Conservation (phyloP, 345 rosid species). For the Capsella bursapastoris region DNA sequence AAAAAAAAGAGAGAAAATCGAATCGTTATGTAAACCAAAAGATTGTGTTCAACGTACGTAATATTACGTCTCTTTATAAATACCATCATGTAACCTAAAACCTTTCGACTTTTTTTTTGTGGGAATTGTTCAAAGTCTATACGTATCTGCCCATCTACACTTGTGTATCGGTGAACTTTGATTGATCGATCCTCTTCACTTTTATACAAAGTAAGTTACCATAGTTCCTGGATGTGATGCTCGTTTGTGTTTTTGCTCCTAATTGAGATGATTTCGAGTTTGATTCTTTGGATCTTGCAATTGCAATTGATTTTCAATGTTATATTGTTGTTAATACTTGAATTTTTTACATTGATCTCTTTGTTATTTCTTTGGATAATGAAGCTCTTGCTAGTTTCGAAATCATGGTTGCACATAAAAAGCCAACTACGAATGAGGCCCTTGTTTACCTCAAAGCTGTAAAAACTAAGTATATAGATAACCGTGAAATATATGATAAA, state of each 20-base stretch:
- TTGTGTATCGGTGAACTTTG: constrained; percentile 12
- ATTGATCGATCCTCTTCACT: constrained; percentile 4
- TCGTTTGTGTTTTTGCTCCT: constrained; percentile 2
- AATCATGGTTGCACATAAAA: constrained; percentile 45
- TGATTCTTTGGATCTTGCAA: neutral
- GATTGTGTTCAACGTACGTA: neutral
- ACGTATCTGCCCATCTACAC: neutral
- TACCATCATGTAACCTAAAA: neutral
- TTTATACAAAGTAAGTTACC: neutral
- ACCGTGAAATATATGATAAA: constrained; percentile 68
- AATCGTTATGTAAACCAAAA: neutral
- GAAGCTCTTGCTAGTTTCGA: constrained; percentile 67
- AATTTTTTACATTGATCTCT: neutral
- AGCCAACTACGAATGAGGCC: constrained; percentile 74
- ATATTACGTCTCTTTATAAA: neutral
- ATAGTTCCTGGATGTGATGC: neutral
- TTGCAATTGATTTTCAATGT: constrained; percentile 1
- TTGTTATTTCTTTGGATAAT: constrained; percentile 40
- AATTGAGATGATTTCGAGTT: neutral
- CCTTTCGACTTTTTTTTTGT: neutral
- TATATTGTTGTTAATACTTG: neutral
- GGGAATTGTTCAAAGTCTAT: neutral
- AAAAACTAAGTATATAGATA: constrained; percentile 64
- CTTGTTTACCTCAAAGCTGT: constrained; percentile 70
- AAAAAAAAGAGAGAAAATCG: neutral